Conservation (phyloP, 2,329 filamentous ascomycete genomes). For the Bipolaris cookei region DNA sequence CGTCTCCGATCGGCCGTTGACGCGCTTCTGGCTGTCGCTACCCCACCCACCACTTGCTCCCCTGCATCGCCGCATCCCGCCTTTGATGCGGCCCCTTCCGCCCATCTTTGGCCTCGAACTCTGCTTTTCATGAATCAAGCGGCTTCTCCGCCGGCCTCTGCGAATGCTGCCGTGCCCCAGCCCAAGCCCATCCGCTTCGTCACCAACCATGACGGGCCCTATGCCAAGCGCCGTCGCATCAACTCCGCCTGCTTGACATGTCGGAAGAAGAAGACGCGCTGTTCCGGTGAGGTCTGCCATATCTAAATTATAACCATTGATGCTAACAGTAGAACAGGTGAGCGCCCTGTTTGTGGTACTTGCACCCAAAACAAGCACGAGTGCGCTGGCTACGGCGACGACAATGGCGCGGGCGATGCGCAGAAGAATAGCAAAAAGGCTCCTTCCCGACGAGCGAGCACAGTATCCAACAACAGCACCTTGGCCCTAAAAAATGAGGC, state of each 20-base stretch:
- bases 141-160: slow-evolving; percentile 35
- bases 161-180: slow-evolving; percentile 38
- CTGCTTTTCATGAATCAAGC: slow-evolving; percentile 45
- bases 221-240: slow-evolving; percentile 51
- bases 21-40: slow-evolving; percentile 13
- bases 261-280: slow-evolving; percentile 58
- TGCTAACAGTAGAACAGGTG: slow-evolving; percentile 30
- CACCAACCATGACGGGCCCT: slow-evolving; percentile 51
- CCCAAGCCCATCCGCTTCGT: slow-evolving; percentile 52
- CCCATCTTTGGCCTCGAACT: slow-evolving; percentile 17
- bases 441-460: slow-evolving; percentile 25
- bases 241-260: slow-evolving; percentile 56
- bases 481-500: slow-evolving; percentile 25
- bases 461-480: slow-evolving; percentile 14
- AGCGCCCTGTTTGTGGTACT: slow-evolving; percentile 54
- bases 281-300: slow-evolving; percentile 44
- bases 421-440: slow-evolving; percentile 32
- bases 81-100: slow-evolving; percentile 18
- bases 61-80: slow-evolving; percentile 8
- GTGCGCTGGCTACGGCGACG: slow-evolving; percentile 56
- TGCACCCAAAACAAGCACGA: slow-evolving; percentile 57
- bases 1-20: slow-evolving; percentile 11
- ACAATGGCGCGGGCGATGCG: slow-evolving; percentile 32
- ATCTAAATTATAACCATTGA: not conserved
- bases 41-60: slow-evolving; percentile 21